phyloP scores from a whole-genome alignment of 495 filamentous ascomycete genomes.

The Annulohypoxylon maeteangense region DNA sequence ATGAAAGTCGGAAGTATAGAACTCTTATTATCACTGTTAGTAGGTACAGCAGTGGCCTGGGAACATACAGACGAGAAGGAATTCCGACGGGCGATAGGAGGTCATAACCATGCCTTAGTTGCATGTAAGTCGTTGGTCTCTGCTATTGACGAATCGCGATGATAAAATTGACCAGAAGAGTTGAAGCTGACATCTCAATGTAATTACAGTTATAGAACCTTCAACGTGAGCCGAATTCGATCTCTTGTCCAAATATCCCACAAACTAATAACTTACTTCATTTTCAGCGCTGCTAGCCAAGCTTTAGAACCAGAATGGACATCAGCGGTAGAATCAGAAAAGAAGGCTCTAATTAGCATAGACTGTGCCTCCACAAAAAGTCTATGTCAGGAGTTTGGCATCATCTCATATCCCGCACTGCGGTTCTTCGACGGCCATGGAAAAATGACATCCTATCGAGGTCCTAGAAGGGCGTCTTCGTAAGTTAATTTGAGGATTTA shows the following conservation, averaged over 20 bases:
- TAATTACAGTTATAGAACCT: constrained; percentile 41
- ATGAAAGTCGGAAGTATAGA: constrained; percentile 37
- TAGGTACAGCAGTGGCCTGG: constrained; percentile 46
- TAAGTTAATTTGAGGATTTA: constrained; percentile 32
- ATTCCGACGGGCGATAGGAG: constrained; percentile 43
- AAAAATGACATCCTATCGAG: constrained; percentile 51
- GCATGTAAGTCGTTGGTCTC: constrained; percentile 55
- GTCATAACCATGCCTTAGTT: constrained; percentile 52
- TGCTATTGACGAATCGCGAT: background rate
- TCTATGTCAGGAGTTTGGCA: constrained; percentile 51
- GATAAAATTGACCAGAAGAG: background rate
- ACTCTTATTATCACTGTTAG: constrained; percentile 30
- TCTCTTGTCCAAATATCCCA: background rate
- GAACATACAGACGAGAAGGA: constrained; percentile 48
- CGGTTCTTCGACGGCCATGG: constrained; percentile 54
- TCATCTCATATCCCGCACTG: constrained; percentile 61
- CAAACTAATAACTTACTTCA: constrained; percentile 8
- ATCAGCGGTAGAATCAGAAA: constrained; percentile 40
- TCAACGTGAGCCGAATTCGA: constrained; percentile 42
- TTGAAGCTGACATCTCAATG: background rate
- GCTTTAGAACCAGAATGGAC: constrained; percentile 55
- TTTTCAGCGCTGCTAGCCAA: constrained; percentile 50
- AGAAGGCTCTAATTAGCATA: constrained; percentile 50
- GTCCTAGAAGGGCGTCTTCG: constrained; percentile 52
- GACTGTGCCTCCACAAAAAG: constrained; percentile 54